These are phyloP conservation scores for Allium cepa DNA, from an alignment of 106 monocot genomes.

Conservation along the genomic window DNA sequence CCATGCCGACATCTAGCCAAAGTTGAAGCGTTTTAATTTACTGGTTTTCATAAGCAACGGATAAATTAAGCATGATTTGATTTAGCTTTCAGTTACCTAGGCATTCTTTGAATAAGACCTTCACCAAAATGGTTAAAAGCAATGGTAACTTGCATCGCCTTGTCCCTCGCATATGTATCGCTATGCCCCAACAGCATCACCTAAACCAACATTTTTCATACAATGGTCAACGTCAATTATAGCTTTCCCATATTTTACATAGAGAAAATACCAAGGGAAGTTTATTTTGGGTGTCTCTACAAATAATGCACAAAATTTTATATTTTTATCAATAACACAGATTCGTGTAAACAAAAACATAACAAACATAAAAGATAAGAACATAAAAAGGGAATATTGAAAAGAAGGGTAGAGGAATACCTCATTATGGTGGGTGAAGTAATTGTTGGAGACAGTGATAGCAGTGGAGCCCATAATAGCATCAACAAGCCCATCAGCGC, in stretches of 20 bases:
- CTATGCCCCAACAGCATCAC: slow-evolving; percentile 46
- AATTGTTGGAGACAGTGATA: slow-evolving; percentile 42
- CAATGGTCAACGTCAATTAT: too few species aligned
- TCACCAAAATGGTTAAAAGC: slow-evolving; percentile 54
- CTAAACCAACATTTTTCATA: slow-evolving; percentile 6
- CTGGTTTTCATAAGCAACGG: neutral
- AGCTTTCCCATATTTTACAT: too few species aligned
- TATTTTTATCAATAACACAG: too few species aligned
- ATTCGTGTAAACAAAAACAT: neutral
- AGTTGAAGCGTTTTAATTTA: neutral
- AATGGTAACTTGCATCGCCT: slow-evolving; percentile 44
- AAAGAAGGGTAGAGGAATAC: neutral
- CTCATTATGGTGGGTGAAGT: slow-evolving; percentile 50
- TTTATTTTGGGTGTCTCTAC: too few species aligned
- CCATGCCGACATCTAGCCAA: slow-evolving; percentile 37
- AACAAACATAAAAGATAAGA: neutral
- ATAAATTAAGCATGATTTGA: neutral
- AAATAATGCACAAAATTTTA: too few species aligned
- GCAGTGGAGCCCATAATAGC: slow-evolving; percentile 39
- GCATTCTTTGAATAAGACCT: slow-evolving; percentile 51
- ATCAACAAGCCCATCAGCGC: slow-evolving; percentile 39
- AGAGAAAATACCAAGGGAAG: too few species aligned
- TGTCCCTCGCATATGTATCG: slow-evolving; percentile 34
- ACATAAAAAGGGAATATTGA: neutral
- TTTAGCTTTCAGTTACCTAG: slow-evolving; percentile 14